Percentiles rank a stretch among this genome's conserved stretches.
Evolutionary conservation across 2,329 filamentous ascomycete genomes (phyloP).

Genomic region (Nannizziopsis arthrosporioides): DNA sequence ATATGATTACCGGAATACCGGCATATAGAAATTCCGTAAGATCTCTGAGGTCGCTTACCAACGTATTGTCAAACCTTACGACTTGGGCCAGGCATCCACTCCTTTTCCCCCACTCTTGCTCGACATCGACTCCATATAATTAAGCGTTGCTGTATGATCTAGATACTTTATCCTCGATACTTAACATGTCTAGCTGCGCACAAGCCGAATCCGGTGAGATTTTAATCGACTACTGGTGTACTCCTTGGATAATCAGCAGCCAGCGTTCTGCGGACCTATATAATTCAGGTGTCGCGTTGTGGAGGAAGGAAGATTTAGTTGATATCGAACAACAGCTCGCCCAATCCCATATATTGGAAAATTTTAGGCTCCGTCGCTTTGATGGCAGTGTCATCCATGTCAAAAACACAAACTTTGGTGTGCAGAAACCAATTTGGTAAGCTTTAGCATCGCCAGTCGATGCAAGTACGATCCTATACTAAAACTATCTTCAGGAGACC

Average conservation of each 20-base stretch:
- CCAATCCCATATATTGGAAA: constrained; percentile 14
- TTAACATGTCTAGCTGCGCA: constrained; percentile 1
- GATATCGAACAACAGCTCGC: constrained; percentile 20
- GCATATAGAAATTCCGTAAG: too few relatives aligned
- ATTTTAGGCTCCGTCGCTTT: constrained; percentile 20
- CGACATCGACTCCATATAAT: too few relatives aligned
- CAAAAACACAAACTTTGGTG: constrained; percentile 10
- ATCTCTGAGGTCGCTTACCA: too few relatives aligned
- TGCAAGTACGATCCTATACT: not conserved
- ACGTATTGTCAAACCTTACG: too few relatives aligned
- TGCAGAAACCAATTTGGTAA: constrained; percentile 5
- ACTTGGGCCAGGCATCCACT: constrained; percentile 12
- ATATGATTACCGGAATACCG: too few relatives aligned
- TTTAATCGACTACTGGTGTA: constrained; percentile 4
- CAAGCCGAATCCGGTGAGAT: not conserved
- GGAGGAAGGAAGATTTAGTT: constrained; percentile 16
- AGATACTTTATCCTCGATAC: too few relatives aligned
- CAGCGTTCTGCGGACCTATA: constrained; percentile 8
- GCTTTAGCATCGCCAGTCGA: not conserved
- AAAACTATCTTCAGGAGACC: constrained; percentile 14
- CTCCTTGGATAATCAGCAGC: constrained; percentile 6
- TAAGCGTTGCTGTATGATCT: too few relatives aligned
- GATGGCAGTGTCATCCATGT: constrained; percentile 18
- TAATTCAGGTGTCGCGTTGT: constrained; percentile 14
- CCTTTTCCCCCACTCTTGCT: too few relatives aligned